Conservation (phyloP, 345 rosid species). For the Dipteronia dyeriana region DNA sequence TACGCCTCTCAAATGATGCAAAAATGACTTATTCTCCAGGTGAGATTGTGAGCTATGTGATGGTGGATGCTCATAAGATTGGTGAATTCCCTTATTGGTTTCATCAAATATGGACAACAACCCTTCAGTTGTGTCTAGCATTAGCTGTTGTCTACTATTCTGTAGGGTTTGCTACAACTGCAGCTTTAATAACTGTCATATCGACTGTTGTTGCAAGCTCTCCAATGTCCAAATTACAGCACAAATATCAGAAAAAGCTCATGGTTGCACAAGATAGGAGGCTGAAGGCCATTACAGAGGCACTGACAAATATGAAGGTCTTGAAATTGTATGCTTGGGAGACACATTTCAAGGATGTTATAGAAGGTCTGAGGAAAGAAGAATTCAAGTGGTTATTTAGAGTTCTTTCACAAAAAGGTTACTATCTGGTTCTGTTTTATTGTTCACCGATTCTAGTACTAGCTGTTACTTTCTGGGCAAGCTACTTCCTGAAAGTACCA, state of each 20-base stretch:
- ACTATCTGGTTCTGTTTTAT: constrained; percentile 40
- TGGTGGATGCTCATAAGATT: constrained; percentile 43
- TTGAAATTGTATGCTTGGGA: constrained; percentile 70
- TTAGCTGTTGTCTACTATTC: constrained; percentile 41
- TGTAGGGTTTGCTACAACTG: constrained; percentile 46
- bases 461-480: constrained; percentile 44
- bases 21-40: constrained; percentile 42
- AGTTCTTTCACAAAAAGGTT: constrained; percentile 36
- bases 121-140: constrained; percentile 45
- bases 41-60: constrained; percentile 45
- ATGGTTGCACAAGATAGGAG: constrained; percentile 43
- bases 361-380: constrained; percentile 39
- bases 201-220: constrained; percentile 32
- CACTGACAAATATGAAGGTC: constrained; percentile 49
- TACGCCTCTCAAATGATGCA: constrained; percentile 39
- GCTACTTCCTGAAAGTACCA: constrained; percentile 42
- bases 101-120: constrained; percentile 51
- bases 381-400: constrained; percentile 37
- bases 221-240: constrained; percentile 45
- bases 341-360: constrained; percentile 43
- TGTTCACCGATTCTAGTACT: constrained; percentile 46
- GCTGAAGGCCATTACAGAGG: constrained; percentile 41
- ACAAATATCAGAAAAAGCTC: constrained; percentile 38
- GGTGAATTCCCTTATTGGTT: constrained; percentile 54
- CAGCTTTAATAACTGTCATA: constrained; percentile 39